phyloP scores from a whole-genome alignment of 2,329 filamentous ascomycete genomes.

The Colletotrichum navitas region DNA sequence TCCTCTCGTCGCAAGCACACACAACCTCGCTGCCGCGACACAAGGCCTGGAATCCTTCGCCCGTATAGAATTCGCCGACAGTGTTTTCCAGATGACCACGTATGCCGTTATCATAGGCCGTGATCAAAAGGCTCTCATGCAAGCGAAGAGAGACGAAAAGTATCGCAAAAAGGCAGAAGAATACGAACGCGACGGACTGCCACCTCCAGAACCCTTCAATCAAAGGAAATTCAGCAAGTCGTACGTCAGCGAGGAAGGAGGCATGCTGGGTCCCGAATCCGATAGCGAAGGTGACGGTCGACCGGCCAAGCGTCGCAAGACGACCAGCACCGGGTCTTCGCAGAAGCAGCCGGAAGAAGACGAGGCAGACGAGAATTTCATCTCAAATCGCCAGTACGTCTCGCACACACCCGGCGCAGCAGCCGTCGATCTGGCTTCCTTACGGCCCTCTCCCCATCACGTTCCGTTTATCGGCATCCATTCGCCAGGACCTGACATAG shows the following conservation, averaged over 20 bases:
- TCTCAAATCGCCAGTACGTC: constrained; percentile 71
- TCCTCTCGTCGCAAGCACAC: constrained; percentile 49
- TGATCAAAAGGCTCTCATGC: constrained; percentile 71
- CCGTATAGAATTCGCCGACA: constrained; percentile 78
- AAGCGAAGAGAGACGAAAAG: constrained; percentile 66
- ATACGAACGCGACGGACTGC: constrained; percentile 62
- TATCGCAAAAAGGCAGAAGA: constrained; percentile 61
- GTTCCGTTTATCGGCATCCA: constrained; percentile 80
- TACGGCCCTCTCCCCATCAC: constrained; percentile 71
- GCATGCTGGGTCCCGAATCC: constrained; percentile 74
- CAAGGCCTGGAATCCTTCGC: constrained; percentile 69
- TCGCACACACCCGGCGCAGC: constrained; percentile 71
- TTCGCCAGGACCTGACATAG: constrained; percentile 72
- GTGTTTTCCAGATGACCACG: constrained; percentile 83
- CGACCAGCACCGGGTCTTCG: constrained; percentile 58
- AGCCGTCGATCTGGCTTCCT: constrained; percentile 69
- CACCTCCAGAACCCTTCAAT: constrained; percentile 63
- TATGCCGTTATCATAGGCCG: constrained; percentile 79
- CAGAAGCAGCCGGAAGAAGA: constrained; percentile 55
- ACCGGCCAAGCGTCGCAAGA: constrained; percentile 62
- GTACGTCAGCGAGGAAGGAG: constrained; percentile 77
- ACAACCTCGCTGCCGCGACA: constrained; percentile 50
- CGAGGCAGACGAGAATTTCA: constrained; percentile 60
- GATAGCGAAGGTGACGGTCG: constrained; percentile 65
- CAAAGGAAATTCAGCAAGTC: constrained; percentile 71